These are phyloP conservation scores for Emericellopsis terricola DNA, from an alignment of 495 filamentous ascomycete genomes.

Conservation along the genomic window DNA sequence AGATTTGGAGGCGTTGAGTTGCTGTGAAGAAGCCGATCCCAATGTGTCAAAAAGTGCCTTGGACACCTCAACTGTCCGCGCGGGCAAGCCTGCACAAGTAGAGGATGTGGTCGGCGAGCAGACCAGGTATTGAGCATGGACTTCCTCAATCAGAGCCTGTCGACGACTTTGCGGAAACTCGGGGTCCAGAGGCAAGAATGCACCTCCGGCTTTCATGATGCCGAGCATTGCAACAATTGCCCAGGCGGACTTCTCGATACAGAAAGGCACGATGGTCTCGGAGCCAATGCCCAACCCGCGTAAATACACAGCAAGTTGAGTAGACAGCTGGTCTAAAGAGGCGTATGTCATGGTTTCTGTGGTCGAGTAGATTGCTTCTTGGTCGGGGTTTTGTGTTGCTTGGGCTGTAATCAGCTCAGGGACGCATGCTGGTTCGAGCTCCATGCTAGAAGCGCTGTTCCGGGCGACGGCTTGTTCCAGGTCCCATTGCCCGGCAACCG, in stretches of 20 bases:
- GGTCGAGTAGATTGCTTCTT: constrained; percentile 20
- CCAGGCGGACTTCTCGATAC: constrained; percentile 20
- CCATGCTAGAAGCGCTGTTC: neutral
- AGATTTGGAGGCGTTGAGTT: constrained; percentile 4
- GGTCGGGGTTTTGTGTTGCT: constrained; percentile 4
- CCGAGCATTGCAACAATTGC: constrained; percentile 1
- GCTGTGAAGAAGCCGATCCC: constrained; percentile 9
- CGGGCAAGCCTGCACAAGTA: neutral
- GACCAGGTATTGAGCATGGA: neutral
- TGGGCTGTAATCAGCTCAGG: constrained; percentile 9
- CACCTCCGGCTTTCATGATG: constrained; percentile 9
- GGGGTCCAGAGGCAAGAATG: neutral
- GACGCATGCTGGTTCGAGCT: constrained; percentile 7
- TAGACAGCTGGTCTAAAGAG: constrained; percentile 27
- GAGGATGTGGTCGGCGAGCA: neutral
- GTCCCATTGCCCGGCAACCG: neutral
- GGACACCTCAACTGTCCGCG: neutral
- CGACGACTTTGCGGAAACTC: neutral
- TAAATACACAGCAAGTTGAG: constrained; percentile 22
- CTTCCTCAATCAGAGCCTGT: neutral
- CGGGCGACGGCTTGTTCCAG: neutral
- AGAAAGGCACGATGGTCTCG: constrained; percentile 24
- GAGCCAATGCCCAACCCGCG: constrained; percentile 17
- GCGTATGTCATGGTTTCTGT: constrained; percentile 34
- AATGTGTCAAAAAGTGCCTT: neutral